phyloP scores from a whole-genome alignment of 768 basidiomycete genomes.

The Phanerochaete sordida region DNA sequence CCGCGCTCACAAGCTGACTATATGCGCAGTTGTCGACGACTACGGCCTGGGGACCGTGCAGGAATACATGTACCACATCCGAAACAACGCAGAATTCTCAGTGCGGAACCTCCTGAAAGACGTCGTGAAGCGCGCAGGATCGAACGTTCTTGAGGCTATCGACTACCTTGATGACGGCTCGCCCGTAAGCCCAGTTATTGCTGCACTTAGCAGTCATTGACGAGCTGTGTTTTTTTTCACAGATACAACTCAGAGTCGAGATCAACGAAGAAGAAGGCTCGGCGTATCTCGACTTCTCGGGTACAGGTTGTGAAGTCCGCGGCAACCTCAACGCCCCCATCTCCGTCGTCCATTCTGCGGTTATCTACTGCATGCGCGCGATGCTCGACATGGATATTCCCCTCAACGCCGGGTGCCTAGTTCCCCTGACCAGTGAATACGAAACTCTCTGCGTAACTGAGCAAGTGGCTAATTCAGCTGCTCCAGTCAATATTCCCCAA shows the following conservation, averaged over 20 bases:
- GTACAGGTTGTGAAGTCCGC: conserved; percentile 79
- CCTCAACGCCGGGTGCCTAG: conserved; percentile 90
- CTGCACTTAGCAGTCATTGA: not conserved
- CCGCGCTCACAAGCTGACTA: conserved; percentile 5
- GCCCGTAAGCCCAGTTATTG: conserved; percentile 42
- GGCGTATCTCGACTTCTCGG: conserved; percentile 82
- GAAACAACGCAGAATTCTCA: conserved; percentile 81
- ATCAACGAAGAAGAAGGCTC: conserved; percentile 74
- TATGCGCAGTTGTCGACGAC: conserved; percentile 69
- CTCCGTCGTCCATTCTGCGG: conserved; percentile 82
- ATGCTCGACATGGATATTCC: conserved; percentile 89
- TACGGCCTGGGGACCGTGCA: conserved; percentile 86
- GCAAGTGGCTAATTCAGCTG: conserved; percentile 7
- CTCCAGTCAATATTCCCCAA: conserved; percentile 71
- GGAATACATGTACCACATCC: conserved; percentile 91
- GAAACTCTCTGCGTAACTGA: not conserved
- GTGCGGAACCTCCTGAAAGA: conserved; percentile 80
- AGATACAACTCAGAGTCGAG: conserved; percentile 74
- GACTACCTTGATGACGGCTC: conserved; percentile 91
- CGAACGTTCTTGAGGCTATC: conserved; percentile 60
- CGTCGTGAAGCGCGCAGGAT: conserved; percentile 67
- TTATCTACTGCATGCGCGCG: conserved; percentile 85
- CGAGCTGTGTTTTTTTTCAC: not conserved
- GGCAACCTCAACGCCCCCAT: conserved; percentile 85
- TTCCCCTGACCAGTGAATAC: conserved; percentile 70